Evolutionary conservation across 768 basidiomycete species (phyloP), one percentile per base, ranked within the genome.

Genomic region (Postia placenta): DNA sequence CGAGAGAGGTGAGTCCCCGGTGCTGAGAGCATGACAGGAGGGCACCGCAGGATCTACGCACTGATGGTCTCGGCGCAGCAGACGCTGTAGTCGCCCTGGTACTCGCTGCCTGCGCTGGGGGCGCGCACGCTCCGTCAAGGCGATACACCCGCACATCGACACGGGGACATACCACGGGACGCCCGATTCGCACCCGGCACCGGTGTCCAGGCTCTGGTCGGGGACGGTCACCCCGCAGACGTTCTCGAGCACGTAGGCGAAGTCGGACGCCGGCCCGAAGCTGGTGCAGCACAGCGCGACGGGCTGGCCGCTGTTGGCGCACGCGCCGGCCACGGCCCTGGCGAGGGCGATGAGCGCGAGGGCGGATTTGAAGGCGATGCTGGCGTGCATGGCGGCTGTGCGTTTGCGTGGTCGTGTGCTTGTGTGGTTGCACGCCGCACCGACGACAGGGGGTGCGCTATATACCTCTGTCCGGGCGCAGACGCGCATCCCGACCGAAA

Each of bases 231-330:
- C 36, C 2, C 46, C 46, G 46, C 46, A 47, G 12, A 24, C 46
- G 14, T 47, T 38, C 22, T 47, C 26, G 35, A 33, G 39, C 15
- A 47, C 46, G 14, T 37, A 37, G 25, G 33, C 46, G 25, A 38
- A 38, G 25, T 37, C 46, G 24, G 19, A 22, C 23, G 25, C 37
- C 5, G 33, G 35, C n/a, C 15, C 36, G 14, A 47, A 20, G 15
- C 7, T 22, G 6, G 15, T 12, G 35, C 46, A 47, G 36, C 46
- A 47, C 15, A 47, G 25, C 4, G 42, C 23, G 14, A 44, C 5
- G 42, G 20, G 23, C 15, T 12, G 14, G 42, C 14, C 9, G 42
- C 23, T 26, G 14, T 24, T n/a, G n/a, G n/a, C n/a, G 25, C 42
- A 44, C 3, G 42, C 6, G 15, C n/a, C 42, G 3, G 42, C 23